Conservation (phyloP, 176 grass and related monocot species). For the Oryza longistaminata region DNA sequence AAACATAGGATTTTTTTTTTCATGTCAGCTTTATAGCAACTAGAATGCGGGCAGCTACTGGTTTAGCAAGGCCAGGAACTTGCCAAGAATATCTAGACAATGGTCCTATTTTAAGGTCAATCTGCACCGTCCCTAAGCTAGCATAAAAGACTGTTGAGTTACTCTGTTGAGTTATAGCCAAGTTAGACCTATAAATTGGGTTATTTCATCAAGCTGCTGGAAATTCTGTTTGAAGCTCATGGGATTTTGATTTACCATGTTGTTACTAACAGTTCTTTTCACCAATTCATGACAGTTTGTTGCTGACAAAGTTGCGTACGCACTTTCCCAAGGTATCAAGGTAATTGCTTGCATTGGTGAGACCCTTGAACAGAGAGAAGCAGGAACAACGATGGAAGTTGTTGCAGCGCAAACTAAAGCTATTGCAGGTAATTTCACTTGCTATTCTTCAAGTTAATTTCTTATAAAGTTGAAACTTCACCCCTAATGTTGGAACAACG, state of each 20-base stretch:
- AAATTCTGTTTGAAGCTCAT: neutral
- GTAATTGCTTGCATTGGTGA: conserved; percentile 96
- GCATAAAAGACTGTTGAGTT: neutral
- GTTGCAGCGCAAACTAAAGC: conserved; percentile 78
- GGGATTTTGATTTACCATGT: neutral
- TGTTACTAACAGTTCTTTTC: conserved; percentile 5
- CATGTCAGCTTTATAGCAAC: neutral
- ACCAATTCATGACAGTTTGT: conserved; percentile 59
- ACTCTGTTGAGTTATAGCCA: neutral
- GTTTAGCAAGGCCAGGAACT: neutral
- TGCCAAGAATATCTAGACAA: neutral
- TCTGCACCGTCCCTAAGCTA: neutral
- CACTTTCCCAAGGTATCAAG: conserved; percentile 78
- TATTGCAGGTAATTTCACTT: conserved; percentile 58
- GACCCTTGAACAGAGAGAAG: conserved; percentile 80
- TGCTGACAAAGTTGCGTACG: conserved; percentile 80
- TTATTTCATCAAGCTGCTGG: neutral
- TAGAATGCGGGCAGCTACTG: neutral
- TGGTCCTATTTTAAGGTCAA: neutral
- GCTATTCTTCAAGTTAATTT: conserved; percentile 13
- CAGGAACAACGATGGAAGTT: conserved; percentile 71
- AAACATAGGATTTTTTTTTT: neutral
- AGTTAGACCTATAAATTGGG: neutral
- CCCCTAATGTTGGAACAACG: neutral
- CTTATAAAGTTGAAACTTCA: neutral